Base-by-base conservation (phyloP, 2,329 filamentous ascomycete genomes). In the Nemania diffusa region DNA sequence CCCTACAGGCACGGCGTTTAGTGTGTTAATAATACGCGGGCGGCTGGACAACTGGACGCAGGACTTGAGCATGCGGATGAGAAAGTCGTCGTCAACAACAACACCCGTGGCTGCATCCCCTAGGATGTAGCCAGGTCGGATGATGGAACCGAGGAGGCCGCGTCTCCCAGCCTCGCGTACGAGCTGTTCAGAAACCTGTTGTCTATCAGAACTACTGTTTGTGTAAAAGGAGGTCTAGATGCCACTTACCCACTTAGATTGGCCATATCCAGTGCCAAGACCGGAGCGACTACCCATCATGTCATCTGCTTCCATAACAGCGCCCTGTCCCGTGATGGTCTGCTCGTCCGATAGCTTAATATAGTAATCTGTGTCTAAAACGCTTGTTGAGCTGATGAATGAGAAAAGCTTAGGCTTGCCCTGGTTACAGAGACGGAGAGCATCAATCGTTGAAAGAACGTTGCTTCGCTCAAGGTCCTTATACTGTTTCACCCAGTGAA, bases 1-100 rank as follows among this genome's bases (percentile, higher is more conserved):
- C 69, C 89, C 89, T 27, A 97, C 94, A 0, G 95, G 94, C 0
- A 97, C 92, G 78, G 91, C 89, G 82, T 97, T 98, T 79, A 97
- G 89, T 0, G 93, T 92, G 82, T 97, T 98, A 77, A 84, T 80
- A 72, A 97, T 97, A 72, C 87, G 85, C 0, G 94, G 95, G 0
- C 93, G 86, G 2, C 85, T 84, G 2, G 82, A 82, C 2, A 97
- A 84, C 79, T 98, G 94, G 57, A 97, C 83, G 74, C 93, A 97
- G 64, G 93, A 94, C 82, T 97, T 97, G 64, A 91, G 82, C 81
- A 97, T 88, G 44, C 95, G 89, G 71, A 97, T 87, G 6, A 98
- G 82, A 83, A 97, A 98, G 79, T 97, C 95, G 75, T 98, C 95
- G 0, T 90, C 94, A 78, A 91, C 93, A 77, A 82, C 91, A 69